phyloP scores from a whole-genome alignment of 1,139 yeast species.

The Pichia sp. region DNA sequence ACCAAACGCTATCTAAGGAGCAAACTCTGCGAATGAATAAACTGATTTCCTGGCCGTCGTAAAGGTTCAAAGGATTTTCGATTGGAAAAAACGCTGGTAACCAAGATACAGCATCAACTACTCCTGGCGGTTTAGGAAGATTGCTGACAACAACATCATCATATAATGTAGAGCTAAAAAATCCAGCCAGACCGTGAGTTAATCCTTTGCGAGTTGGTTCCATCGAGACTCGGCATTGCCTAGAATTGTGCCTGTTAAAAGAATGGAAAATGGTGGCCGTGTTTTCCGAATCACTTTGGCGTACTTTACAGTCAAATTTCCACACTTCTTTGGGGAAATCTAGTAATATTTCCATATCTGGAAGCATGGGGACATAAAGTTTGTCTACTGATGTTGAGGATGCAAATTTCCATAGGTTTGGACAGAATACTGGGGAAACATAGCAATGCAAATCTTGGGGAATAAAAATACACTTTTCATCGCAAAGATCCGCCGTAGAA shows the following conservation, averaged over 20 bases:
- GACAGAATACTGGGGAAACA: conserved; percentile 63
- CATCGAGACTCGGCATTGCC: conserved; percentile 22
- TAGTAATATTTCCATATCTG: conserved; percentile 45
- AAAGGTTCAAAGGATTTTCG: conserved; percentile 42
- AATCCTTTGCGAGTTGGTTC: conserved; percentile 40
- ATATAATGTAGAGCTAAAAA: conserved; percentile 63
- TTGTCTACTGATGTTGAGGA: conserved; percentile 31
- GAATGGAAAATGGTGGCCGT: neutral
- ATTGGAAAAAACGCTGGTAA: conserved; percentile 75
- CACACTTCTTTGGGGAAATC: conserved; percentile 44
- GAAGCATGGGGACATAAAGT: conserved; percentile 60
- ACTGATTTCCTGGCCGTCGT: conserved; percentile 51
- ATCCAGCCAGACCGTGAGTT: conserved; percentile 73
- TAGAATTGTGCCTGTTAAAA: conserved; percentile 22
- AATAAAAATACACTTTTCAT: conserved; percentile 43
- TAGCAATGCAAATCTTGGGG: conserved; percentile 61
- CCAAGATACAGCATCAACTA: conserved; percentile 47
- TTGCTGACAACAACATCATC: conserved; percentile 54
- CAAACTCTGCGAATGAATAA: conserved; percentile 41
- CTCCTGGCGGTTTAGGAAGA: conserved; percentile 21
- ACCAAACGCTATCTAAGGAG: conserved; percentile 52
- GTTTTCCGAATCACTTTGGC: neutral
- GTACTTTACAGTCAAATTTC: conserved; percentile 48
- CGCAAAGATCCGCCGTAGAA: conserved; percentile 34
- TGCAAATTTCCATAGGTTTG: conserved; percentile 32